Base-by-base conservation (phyloP, 1,284 basidiomycete genomes). In the Apiotrichum brassicae region DNA sequence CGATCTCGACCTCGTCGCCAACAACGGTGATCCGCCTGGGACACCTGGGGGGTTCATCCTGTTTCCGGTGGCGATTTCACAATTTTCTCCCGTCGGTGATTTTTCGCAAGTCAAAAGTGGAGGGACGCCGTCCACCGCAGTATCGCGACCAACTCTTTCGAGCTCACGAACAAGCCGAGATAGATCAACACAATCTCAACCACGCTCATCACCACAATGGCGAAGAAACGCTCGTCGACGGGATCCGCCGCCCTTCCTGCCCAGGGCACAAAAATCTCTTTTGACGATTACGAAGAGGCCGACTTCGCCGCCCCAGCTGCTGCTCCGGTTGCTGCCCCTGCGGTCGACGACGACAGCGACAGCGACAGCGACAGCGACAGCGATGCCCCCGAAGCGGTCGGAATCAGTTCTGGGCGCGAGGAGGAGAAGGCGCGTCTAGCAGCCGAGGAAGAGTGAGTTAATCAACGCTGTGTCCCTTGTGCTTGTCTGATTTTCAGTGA, bases 321-420 rank as follows among this genome's bases (percentile, higher is more conserved):
- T 3, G 9, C 38, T 2, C 25, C 36, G 30, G 24, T 24, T 7
- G n/a, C 11, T 13, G 40, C 32, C 3, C 18, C 19, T 14, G 37
- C 18, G 11, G 32, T 24, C n/a, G 47, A 46, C 23, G 43, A 41
- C 16, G 57, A 54, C 9, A 16, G 13, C 11, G 53, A 59, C 26
- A 46, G 39, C 6, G 58, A 58, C 24, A 49, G 54, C 13, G 56
- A 55, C 22, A 46, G 48, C 9, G 56, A 58, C 46, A 64, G 66
- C 50, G 66, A 61, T 20, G 64, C 64, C n/a, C 66, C 66, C 23
- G 66, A 68, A 51, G 61, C 64, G 18, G 63, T 68, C 5, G 66
- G 63, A 4, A 45, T 48, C 26, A 23, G 47, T 14, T 18, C 37
- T 25, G 61, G 52, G 36, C 48, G 26, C 11, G 40, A 19, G 6